phyloP scores from a whole-genome alignment of 139 green algal species.

The Cymbomonas tetramitiformis region DNA sequence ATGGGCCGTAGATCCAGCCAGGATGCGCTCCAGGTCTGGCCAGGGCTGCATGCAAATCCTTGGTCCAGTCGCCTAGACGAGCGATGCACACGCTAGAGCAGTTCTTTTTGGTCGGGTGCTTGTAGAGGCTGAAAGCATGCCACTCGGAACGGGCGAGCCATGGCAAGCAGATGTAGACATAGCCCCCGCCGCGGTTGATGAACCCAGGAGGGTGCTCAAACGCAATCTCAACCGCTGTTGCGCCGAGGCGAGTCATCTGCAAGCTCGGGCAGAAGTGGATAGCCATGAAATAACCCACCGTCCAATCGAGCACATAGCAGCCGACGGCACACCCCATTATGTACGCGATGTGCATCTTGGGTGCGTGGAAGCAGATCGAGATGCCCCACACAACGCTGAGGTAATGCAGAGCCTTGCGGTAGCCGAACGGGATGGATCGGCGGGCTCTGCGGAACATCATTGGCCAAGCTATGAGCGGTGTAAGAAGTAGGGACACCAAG shows the following conservation, averaged over 20 bases:
- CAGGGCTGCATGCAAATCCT: neutral
- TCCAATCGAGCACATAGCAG: neutral
- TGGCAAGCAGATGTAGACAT: slow-evolving; percentile 2
- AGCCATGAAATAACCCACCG: neutral
- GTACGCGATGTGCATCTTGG: neutral
- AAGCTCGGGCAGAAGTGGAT: neutral
- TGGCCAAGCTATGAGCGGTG: slow-evolving; percentile 5
- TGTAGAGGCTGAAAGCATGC: slow-evolving; percentile 7
- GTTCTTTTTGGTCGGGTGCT: slow-evolving; percentile 3
- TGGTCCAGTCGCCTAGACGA: slow-evolving; percentile 5
- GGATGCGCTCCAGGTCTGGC: neutral
- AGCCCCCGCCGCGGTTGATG: neutral
- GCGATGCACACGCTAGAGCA: slow-evolving; percentile 3
- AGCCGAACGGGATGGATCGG: neutral
- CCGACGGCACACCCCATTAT: neutral
- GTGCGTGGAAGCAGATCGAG: neutral
- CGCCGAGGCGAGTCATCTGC: neutral
- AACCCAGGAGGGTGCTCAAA: slow-evolving; percentile 9
- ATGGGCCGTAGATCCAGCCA: neutral
- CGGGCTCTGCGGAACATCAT: neutral
- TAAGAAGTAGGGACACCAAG: neutral
- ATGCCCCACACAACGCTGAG: slow-evolving; percentile 1
- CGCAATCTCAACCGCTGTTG: neutral
- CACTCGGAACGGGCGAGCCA: neutral
- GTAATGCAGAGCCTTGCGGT: slow-evolving; percentile 7